A percentile compares a stretch with the other conserved stretches of the same genome.
Conservation (phyloP, 306 rosid species). For the Quercus suber region DNA sequence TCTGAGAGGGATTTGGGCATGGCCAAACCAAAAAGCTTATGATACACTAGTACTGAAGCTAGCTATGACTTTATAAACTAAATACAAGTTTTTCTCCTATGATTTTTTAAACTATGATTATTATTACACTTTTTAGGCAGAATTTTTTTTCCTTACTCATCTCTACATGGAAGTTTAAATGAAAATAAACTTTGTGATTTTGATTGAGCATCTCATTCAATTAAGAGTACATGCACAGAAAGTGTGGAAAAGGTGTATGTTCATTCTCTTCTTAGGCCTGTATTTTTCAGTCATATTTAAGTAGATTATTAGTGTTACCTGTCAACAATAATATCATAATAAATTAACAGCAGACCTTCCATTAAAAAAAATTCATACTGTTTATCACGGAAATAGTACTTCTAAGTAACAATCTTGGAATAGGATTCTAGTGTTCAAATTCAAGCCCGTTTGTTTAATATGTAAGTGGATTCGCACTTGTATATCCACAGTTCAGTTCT, state of each 20-base stretch:
- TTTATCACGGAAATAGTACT: background rate
- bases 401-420: background rate
- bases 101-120: too few species aligned
- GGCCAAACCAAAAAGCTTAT: background rate
- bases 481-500: too few species aligned
- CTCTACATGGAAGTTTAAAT: background rate
- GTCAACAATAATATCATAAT: background rate
- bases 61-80: too few species aligned
- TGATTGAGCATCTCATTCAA: background rate
- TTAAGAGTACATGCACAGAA: background rate
- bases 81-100: too few species aligned
- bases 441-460: background rate
- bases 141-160: background rate
- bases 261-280: background rate
- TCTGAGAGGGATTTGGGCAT: background rate
- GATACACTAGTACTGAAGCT: background rate
- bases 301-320: background rate
- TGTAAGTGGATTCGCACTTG: background rate
- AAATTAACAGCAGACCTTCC: background rate
- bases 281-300: background rate
- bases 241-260: background rate
- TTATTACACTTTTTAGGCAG: too few species aligned
- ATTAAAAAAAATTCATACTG: too few species aligned
- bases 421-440: background rate
- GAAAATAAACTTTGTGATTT: background rate